A percentile compares a stretch with the other conserved stretches of the same genome.
Conservation (phyloP, 176 grass and related monocot genomes). For the Paspalum vaginatum region DNA sequence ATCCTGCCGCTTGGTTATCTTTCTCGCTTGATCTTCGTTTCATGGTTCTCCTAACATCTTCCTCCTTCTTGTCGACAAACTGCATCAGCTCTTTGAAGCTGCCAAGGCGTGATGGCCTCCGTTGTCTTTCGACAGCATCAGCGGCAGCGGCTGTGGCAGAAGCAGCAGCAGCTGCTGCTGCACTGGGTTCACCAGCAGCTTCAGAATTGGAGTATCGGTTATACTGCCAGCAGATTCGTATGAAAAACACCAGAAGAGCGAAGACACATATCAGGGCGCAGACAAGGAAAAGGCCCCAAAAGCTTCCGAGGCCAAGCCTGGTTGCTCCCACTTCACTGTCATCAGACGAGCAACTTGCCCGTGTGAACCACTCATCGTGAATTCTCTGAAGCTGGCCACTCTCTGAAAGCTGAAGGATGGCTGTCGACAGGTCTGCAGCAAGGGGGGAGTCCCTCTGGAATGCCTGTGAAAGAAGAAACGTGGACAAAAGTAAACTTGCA, state of each 20-base stretch:
- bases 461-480: conserved; percentile 54
- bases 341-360: conserved; percentile 52
- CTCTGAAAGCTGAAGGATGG: conserved; percentile 86
- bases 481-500: not conserved
- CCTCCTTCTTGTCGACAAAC: conserved; percentile 74
- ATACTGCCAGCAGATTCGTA: conserved; percentile 64
- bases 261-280: conserved; percentile 65
- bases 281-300: conserved; percentile 88
- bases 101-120: conserved; percentile 40
- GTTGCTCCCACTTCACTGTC: conserved; percentile 50
- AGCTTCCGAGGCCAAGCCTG: conserved; percentile 67
- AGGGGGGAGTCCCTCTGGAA: conserved; percentile 93
- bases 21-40: conserved; percentile 64
- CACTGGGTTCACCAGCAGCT: conserved; percentile 12
- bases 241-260: conserved; percentile 58
- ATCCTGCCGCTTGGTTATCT: conserved; percentile 48
- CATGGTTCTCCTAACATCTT: conserved; percentile 43
- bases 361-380: conserved; percentile 68
- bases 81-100: conserved; percentile 72
- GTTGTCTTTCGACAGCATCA: conserved; percentile 19
- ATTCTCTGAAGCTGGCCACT: conserved; percentile 84
- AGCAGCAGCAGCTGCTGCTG: not conserved
- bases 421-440: conserved; percentile 82
- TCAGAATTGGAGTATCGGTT: conserved; percentile 46
- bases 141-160: not conserved